Evolutionary conservation across 805 yeast genomes (phyloP), one percentile per base, ranked within the genome.

Genomic region (Cyberlindnera americana): DNA sequence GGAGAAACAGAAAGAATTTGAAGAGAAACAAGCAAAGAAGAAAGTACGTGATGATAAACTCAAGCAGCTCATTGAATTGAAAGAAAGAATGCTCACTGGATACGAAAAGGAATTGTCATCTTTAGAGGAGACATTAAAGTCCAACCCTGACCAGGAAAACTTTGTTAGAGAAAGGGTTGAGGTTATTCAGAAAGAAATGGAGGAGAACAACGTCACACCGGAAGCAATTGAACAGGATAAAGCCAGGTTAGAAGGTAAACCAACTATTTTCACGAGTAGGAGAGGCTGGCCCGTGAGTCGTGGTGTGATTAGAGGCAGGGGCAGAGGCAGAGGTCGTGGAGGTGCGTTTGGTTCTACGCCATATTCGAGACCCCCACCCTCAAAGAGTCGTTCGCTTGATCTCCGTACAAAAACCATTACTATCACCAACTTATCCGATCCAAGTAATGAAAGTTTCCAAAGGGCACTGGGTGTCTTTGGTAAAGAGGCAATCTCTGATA

Each of bases 1-100:
- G 6, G 65, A 58, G 39, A 64, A 60, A 46, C 77, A 72, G 49
- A 56, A 52, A 42, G 65, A 58, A 47, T 66, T 65, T 48, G 71
- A 68, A 43, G 68, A 57, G 41, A 63, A 63, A 43, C 60, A 58
- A 46, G 54, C 48, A 14, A 58, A 61, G 48, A 61, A 61, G 47
- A 51, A 57, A 29, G 64, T 52, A 30, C 53, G 57, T 33, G 63
- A 62, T 16, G 60, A 52, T 7, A 54, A 57, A 36, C 47, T 69
- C 31, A 53, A 57, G 45, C 50, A 60, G 37, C 33, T 64, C 19
- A 57, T 65, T 31, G 59, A 45, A 16, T 45, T 60, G 39, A 70
- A 65, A 37, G 65, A 61, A 33, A 58, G 48, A 15, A 48, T 72
- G 40, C 44, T 70, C 22, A 48, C 44, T 27, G 55, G 58, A 38